Percentiles rank a stretch among this genome's conserved stretches.
phyloP scores from a whole-genome alignment of 768 basidiomycete species.

The Baorangia bicolor region DNA sequence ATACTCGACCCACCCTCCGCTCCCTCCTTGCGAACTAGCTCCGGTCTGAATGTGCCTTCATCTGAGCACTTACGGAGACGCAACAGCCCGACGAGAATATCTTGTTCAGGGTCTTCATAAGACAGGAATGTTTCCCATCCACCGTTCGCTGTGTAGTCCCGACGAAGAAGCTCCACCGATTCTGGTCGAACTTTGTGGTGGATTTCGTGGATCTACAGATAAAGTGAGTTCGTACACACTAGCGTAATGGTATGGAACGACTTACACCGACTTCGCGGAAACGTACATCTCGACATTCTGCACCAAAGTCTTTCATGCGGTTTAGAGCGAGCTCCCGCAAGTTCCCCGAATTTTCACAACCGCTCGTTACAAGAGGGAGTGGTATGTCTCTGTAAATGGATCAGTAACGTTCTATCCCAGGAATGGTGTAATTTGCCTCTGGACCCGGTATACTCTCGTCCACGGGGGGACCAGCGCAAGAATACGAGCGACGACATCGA shows the following conservation, averaged over 20 bases:
- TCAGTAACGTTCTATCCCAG: neutral
- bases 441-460: slow-evolving; percentile 98
- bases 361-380: slow-evolving; percentile 91
- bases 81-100: slow-evolving; percentile 92
- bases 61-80: slow-evolving; percentile 94
- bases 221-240: neutral
- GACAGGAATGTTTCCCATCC: slow-evolving; percentile 99
- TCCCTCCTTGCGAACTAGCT: slow-evolving; percentile 69
- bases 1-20: slow-evolving; percentile 85
- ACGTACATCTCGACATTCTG: slow-evolving; percentile 94
- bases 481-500: slow-evolving; percentile 95
- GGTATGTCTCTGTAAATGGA: slow-evolving; percentile 78
- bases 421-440: slow-evolving; percentile 54
- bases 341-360: slow-evolving; percentile 97
- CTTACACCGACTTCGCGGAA: slow-evolving; percentile 97
- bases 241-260: slow-evolving; percentile 10
- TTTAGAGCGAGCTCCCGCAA: slow-evolving; percentile 93
- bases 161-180: slow-evolving; percentile 89
- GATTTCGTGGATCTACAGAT: slow-evolving; percentile 87
- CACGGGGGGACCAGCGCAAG: slow-evolving; percentile 96
- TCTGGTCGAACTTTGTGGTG: slow-evolving; percentile 97
- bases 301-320: slow-evolving; percentile 99
- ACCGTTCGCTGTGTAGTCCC: slow-evolving; percentile 96
- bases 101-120: slow-evolving; percentile 96
- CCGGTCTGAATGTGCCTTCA: slow-evolving; percentile 94